Base-by-base conservation (phyloP, 345 rosid genomes). In the Kandelia obovata region DNA sequence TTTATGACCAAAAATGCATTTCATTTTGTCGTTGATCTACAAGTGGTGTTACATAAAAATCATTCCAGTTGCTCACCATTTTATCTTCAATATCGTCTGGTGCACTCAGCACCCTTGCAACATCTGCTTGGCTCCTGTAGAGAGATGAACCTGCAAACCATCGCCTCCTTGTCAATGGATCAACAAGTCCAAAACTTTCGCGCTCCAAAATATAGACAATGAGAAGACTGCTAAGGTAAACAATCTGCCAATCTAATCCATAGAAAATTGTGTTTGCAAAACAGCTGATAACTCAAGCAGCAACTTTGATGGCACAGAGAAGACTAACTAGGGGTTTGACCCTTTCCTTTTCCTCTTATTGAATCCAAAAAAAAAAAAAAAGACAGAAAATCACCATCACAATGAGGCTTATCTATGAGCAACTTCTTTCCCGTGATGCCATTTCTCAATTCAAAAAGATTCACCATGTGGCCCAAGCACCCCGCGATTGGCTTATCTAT, bases 111-210 rank as follows among this genome's bases (percentile, higher is more conserved):
- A 77, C 83, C 71, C 86, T 82, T 23, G 85, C 79, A 61, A 87
- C 87, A 72, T 88, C 96, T 73, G 96, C 88, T 66, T 66, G 85
- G 73, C 95, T 88, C 74, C 93, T 88, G 59, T 95, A 75, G 60
- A 91, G 74, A 60, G 90, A 82, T 65, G 90, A 78, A 77, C 71
- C 75, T 76, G 75, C 56, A 75, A 71, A 69, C 39, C 47, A 71
- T 63, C 53, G 73, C 37, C 62, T 67, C 49, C 64, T 49, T 73
- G 73, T 81, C 73, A 83, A 58, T 17, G 28, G 28, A 30, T 56
- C 11, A 56, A 25, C 28, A 25, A 21, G 6, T 31, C 25, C 59
- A 6, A 25, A 21, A 27, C 10, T 25, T 11, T 56, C 59, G 6
- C 2, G 30, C 26, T 25, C 17, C 23, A 56, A 56, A 25, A 9